Evolutionary conservation across 2,329 filamentous ascomycete species (phyloP).

Genomic region (Ceratocystis huliohia): DNA sequence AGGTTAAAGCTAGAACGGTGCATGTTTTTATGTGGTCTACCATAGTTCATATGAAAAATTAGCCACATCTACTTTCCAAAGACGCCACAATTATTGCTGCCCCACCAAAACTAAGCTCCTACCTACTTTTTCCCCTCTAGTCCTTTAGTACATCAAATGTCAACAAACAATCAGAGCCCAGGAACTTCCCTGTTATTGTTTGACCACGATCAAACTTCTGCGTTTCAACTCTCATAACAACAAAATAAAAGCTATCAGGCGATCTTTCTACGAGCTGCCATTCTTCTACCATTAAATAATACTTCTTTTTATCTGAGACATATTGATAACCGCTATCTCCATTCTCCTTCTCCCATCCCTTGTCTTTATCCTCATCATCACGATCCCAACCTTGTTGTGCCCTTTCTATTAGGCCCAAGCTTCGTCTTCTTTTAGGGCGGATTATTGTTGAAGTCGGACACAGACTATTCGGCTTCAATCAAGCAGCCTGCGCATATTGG

Average conservation of each 20-base stretch:
- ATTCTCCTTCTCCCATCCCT: background rate
- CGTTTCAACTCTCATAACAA: background rate
- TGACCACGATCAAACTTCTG: background rate
- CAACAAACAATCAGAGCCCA: constrained; percentile 16
- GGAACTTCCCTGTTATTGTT: background rate
- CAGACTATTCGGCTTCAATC: background rate
- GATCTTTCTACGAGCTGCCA: background rate
- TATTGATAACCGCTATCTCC: constrained; percentile 5
- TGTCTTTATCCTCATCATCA: background rate
- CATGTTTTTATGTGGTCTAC: background rate
- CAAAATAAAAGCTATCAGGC: background rate
- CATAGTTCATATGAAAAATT: background rate
- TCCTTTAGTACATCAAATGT: background rate
- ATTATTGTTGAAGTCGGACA: background rate
- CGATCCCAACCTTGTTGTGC: background rate
- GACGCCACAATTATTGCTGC: constrained; percentile 13
- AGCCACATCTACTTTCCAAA: constrained; percentile 7
- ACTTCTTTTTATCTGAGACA: background rate
- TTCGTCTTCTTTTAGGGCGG: background rate
- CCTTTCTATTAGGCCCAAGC: background rate
- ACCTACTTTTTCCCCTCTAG: constrained; percentile 17
- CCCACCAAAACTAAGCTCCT: constrained; percentile 15
- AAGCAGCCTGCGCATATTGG: background rate
- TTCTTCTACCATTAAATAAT: background rate
- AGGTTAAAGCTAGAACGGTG: background rate